These are phyloP conservation scores for Candolleomyces efflorescens DNA, from an alignment of 768 basidiomycete genomes.

Conservation along the genomic window DNA sequence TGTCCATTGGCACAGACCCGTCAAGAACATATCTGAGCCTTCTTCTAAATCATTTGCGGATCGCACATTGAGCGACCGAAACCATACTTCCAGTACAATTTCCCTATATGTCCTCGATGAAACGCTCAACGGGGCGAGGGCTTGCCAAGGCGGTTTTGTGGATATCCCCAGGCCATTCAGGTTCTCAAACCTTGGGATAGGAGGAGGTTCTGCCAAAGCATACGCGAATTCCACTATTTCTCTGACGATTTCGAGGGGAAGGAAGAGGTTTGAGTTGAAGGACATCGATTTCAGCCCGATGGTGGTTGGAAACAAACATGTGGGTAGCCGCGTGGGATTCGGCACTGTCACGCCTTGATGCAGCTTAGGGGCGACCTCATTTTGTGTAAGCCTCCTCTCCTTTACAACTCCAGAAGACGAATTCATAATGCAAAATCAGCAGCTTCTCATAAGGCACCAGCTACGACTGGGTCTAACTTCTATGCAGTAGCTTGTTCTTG, in stretches of 20 bases:
- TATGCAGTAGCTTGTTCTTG: no score
- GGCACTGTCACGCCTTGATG: no score
- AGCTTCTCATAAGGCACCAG: no score
- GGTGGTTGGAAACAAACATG: no score
- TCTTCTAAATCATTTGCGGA: not conserved
- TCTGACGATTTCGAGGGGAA: conserved; percentile 31
- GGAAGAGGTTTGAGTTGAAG: not conserved
- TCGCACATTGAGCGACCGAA: conserved; percentile 1
- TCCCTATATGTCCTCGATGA: conserved; percentile 4
- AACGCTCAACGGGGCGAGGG: not conserved
- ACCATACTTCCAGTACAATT: conserved; percentile 8
- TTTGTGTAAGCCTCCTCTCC: no score
- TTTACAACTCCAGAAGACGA: no score
- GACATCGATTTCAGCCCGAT: no score
- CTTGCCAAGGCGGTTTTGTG: conserved; percentile 1
- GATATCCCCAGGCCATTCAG: not conserved
- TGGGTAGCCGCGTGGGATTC: no score
- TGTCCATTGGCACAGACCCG: not conserved
- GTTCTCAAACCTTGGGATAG: conserved; percentile 11
- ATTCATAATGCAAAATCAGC: no score
- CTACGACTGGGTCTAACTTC: no score
- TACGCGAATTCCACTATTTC: conserved; percentile 23
- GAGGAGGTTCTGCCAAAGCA: not conserved
- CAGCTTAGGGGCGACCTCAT: no score
- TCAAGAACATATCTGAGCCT: not conserved